phyloP scores from a whole-genome alignment of 768 basidiomycete genomes.

The Chiua virens region DNA sequence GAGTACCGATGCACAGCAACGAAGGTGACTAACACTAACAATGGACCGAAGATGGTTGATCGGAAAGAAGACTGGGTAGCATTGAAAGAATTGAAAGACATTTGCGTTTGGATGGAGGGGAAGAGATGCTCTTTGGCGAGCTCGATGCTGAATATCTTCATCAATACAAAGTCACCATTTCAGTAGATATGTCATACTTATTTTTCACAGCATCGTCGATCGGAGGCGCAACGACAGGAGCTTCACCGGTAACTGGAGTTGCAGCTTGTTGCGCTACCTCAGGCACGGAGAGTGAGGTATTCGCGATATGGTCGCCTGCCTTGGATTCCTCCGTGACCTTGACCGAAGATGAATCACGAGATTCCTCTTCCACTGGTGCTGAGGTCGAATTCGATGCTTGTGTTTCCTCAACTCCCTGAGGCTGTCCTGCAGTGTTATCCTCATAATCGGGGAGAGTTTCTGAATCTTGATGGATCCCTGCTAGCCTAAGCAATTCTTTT shows the following conservation, averaged over 20 bases:
- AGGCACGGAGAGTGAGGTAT: background rate
- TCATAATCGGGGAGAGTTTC: constrained; percentile 58
- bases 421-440: constrained; percentile 36
- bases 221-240: constrained; percentile 3
- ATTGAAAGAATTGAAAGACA: constrained; percentile 20
- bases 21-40: constrained; percentile 42
- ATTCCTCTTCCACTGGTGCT: background rate
- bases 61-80: constrained; percentile 38
- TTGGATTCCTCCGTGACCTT: constrained; percentile 1
- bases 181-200: constrained; percentile 16
- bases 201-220: constrained; percentile 25
- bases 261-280: constrained; percentile 11
- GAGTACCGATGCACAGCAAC: background rate
- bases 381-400: constrained; percentile 3
- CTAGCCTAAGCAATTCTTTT: constrained; percentile 49
- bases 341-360: background rate
- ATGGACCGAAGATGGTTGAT: constrained; percentile 66
- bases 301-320: constrained; percentile 1
- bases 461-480: constrained; percentile 44
- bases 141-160: constrained; percentile 33
- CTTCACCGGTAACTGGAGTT: constrained; percentile 1
- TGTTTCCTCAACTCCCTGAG: constrained; percentile 1
- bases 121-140: constrained; percentile 49
- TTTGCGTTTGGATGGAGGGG: constrained; percentile 34
- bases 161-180: constrained; percentile 1